Conservation (phyloP, 73 alveolate genomes). For the Blepharisma stoltei region DNA sequence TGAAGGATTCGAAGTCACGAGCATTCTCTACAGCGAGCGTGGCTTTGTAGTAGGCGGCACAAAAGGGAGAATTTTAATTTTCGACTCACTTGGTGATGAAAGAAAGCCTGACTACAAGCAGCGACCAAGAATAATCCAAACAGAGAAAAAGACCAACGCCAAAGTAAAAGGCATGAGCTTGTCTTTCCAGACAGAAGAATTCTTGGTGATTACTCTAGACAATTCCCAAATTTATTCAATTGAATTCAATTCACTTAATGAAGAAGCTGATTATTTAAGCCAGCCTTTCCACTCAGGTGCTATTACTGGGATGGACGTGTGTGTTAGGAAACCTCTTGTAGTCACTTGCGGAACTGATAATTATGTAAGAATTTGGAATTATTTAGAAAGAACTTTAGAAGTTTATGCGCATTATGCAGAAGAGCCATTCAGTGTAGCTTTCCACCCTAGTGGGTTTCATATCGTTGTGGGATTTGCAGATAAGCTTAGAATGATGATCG, state of each 20-base stretch:
- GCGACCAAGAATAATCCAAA: conserved; percentile 2
- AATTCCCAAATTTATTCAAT: conserved; percentile 7
- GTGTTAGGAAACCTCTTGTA: conserved; percentile 96
- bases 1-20: conserved; percentile 42
- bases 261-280: conserved; percentile 28
- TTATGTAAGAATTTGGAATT: conserved; percentile 98
- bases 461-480: conserved; percentile 94
- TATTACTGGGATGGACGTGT: conserved; percentile 94
- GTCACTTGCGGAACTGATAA: conserved; percentile 98
- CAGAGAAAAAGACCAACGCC: conserved; percentile 15
- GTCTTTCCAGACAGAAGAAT: conserved; percentile 14
- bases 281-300: conserved; percentile 36
- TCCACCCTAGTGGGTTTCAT: conserved; percentile 90
- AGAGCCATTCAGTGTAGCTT: conserved; percentile 67
- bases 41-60: conserved; percentile 76
- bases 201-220: not conserved
- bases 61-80: conserved; percentile 66
- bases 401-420: conserved; percentile 84
- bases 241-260: conserved; percentile 40
- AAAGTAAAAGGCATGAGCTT: not conserved
- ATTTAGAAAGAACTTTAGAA: conserved; percentile 88
- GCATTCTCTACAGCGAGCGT: conserved; percentile 40
- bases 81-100: conserved; percentile 69
- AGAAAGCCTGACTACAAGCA: conserved; percentile 48
- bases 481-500: conserved; percentile 93